phyloP scores from a whole-genome alignment of 768 basidiomycete genomes.

The Pulveroboletus sp. region DNA sequence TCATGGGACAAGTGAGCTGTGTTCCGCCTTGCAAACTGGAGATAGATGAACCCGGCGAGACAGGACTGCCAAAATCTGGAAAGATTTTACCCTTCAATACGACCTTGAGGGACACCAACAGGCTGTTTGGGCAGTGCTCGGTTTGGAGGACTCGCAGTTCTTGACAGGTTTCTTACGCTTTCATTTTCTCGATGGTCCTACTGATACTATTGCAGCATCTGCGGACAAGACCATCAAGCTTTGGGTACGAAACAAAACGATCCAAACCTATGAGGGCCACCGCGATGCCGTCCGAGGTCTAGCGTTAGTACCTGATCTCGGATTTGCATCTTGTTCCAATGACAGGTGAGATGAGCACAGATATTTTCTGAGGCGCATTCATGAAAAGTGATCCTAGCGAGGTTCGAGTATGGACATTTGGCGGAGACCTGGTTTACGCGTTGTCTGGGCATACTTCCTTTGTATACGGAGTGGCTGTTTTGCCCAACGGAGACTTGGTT shows the following conservation, averaged over 20 bases:
- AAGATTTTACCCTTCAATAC: conserved; percentile 65
- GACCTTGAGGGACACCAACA: conserved; percentile 85
- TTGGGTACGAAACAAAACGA: conserved; percentile 73
- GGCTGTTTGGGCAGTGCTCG: conserved; percentile 92
- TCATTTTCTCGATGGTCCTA: neutral
- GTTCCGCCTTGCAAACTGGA: neutral
- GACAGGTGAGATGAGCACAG: conserved; percentile 60
- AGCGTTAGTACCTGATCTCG: conserved; percentile 75
- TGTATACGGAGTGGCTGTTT: conserved; percentile 84
- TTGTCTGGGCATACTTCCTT: conserved; percentile 97
- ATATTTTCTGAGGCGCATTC: neutral
- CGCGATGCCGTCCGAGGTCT: conserved; percentile 89
- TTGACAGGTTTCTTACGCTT: conserved; percentile 66
- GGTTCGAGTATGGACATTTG: conserved; percentile 89
- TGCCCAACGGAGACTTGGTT: conserved; percentile 80
- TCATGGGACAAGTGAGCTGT: conserved; percentile 90
- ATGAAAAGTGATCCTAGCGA: conserved; percentile 50
- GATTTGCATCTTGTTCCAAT: conserved; percentile 95
- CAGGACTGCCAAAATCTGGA: conserved; percentile 96
- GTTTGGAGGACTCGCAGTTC: conserved; percentile 70
- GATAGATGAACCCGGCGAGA: conserved; percentile 1
- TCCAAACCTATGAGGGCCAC: conserved; percentile 83
- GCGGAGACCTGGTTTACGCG: conserved; percentile 71
- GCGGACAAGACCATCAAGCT: conserved; percentile 94
- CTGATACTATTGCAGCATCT: conserved; percentile 55